Base-by-base conservation (phyloP, 768 basidiomycete species). In the Kwoniella dejecticola region DNA sequence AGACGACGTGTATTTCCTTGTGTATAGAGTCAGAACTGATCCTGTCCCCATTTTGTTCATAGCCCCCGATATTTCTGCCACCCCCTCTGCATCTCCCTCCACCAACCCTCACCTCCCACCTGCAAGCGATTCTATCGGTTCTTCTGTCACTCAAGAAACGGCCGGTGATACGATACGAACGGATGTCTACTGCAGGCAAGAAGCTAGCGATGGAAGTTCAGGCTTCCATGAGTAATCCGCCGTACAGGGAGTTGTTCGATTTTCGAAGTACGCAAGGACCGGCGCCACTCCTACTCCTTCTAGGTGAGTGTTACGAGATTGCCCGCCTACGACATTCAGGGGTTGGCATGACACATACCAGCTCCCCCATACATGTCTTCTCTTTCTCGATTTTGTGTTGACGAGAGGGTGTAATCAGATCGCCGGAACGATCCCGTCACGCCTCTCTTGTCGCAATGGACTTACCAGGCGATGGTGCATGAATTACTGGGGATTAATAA, bases 381-480 rank as follows among this genome's bases (percentile, higher is more conserved):
- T 38, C 10, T 15, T 7, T 26, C 31, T 29, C 52, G 33, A 45
- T 4, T 17, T n/a, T n/a, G n/a, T n/a, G n/a, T n/a, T n/a, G n/a
- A n/a, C n/a, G n/a, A n/a, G n/a, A n/a, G n/a, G n/a, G n/a, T n/a
- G n/a, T n/a, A n/a, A n/a, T 53, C n/a, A 79, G 96, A 99, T 80
- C 85, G 96, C 64, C 83, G 95, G 65, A 97, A 96, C 79, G 96
- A 99, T 73, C 96, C 96, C 2, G 91, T 98, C 4, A 98, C 96
- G 0, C 96, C 96, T 3, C 81, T 98, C 36, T 83, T 98, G 29
- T 91, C 91, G 2, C 96, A 97, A 79, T 98, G 96, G 96, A 98
- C 96, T 24, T 98, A 98, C 80, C 95, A 98, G 77, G 96, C 95
- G 1, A 97, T 98, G 94, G 96, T 98, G 0, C 96, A 99, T 72